Conservation (phyloP, 768 basidiomycete genomes). For the Suillus hirtellus region DNA sequence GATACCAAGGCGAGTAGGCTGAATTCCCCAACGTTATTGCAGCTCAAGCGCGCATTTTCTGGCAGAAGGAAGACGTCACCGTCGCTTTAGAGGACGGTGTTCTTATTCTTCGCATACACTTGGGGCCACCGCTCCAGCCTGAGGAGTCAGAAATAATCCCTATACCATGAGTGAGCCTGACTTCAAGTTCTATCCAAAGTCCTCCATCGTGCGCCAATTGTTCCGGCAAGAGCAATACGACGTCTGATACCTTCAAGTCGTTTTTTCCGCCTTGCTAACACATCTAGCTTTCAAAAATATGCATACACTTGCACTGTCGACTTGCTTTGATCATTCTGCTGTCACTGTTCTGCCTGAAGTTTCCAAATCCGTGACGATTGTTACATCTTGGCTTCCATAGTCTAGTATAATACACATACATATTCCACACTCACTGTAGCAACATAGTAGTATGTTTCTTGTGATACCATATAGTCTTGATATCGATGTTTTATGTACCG, state of each 20-base stretch:
- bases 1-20: constrained; percentile 54
- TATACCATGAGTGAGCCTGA: constrained; percentile 42
- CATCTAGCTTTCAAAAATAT: constrained; percentile 4
- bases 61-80: constrained; percentile 53
- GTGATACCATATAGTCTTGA: not conserved
- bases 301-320: constrained; percentile 1
- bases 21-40: not conserved
- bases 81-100: constrained; percentile 62
- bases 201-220: not conserved
- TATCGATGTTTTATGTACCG: not conserved
- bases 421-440: not conserved
- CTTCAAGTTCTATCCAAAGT: constrained; percentile 7
- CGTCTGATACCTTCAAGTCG: not conserved
- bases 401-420: constrained; percentile 6
- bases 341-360: not conserved
- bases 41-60: constrained; percentile 11
- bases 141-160: constrained; percentile 50
- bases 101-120: constrained; percentile 54
- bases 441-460: not conserved
- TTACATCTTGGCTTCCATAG: not conserved
- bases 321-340: not conserved
- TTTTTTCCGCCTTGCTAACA: constrained; percentile 2
- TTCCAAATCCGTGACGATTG: not conserved
- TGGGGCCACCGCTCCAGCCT: constrained; percentile 44
- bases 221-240: constrained; percentile 6